These are phyloP conservation scores for Sporormia fimetaria DNA, from an alignment of 495 filamentous ascomycete species.

Conservation along the genomic window DNA sequence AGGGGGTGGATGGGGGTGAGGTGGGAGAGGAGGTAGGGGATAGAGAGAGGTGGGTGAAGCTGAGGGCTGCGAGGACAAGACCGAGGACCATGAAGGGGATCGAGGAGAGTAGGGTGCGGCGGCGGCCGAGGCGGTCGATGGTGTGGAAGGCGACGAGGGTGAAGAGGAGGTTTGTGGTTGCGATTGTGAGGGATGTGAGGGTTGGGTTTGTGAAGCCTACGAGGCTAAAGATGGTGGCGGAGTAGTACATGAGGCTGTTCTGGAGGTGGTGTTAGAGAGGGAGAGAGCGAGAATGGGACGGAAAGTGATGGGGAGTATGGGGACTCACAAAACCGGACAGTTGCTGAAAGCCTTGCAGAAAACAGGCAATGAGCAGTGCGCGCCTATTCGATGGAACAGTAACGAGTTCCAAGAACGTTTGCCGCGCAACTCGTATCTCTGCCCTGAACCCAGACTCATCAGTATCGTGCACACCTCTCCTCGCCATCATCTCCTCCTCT, in stretches of 20 bases:
- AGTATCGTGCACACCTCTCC: conserved; percentile 25
- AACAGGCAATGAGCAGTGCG: conserved; percentile 71
- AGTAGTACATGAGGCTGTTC: conserved; percentile 94
- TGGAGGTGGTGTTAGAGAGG: conserved; percentile 23
- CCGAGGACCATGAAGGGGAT: conserved; percentile 73
- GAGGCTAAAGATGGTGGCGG: conserved; percentile 75
- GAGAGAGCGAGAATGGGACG: neutral
- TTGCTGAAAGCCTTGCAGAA: conserved; percentile 81
- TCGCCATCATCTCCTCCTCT: conserved; percentile 44
- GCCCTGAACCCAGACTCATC: conserved; percentile 15
- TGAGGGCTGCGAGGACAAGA: conserved; percentile 52
- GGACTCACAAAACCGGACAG: conserved; percentile 68
- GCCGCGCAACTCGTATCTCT: conserved; percentile 7
- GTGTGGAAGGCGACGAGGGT: conserved; percentile 64
- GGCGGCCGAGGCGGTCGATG: conserved; percentile 72
- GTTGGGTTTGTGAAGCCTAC: conserved; percentile 73
- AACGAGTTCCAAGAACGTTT: conserved; percentile 34
- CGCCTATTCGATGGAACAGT: conserved; percentile 46
- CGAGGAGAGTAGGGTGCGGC: conserved; percentile 72
- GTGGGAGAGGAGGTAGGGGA: too few relatives aligned
- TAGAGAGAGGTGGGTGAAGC: conserved; percentile 51
- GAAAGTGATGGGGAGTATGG: neutral
- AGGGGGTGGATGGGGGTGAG: too few relatives aligned
- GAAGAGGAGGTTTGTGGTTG: conserved; percentile 71
- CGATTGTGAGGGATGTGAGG: conserved; percentile 68